Conservation (phyloP, 169 alveolate species). For the Cryptosporidium bovis region DNA sequence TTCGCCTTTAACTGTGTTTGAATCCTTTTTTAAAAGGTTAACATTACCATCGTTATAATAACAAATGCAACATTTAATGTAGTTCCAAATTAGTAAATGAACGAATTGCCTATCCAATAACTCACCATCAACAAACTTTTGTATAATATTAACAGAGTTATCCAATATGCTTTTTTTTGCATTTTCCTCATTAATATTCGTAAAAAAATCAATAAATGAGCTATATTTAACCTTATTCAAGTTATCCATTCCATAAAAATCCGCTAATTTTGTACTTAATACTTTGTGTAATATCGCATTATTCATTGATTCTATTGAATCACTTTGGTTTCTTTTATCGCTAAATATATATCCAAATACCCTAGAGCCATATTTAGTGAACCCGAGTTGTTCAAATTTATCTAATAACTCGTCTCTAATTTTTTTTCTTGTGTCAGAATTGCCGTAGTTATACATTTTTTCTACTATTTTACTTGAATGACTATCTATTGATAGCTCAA, state of each 20-base stretch:
- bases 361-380: constrained; percentile 44
- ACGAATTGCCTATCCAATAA: constrained; percentile 50
- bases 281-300: constrained; percentile 29
- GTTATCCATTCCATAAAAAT: not conserved
- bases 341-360: constrained; percentile 64
- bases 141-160: constrained; percentile 33
- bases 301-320: constrained; percentile 45
- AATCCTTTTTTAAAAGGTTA: not conserved
- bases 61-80: constrained; percentile 45
- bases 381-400: constrained; percentile 64
- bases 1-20: not conserved
- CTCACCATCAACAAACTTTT: constrained; percentile 62
- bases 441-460: constrained; percentile 57
- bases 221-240: not conserved
- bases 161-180: constrained; percentile 52
- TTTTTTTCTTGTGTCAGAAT: constrained; percentile 31
- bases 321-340: constrained; percentile 60
- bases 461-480: constrained; percentile 61
- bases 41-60: constrained; percentile 9
- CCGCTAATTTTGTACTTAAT: constrained; percentile 34
- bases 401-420: constrained; percentile 20
- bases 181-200: not conserved
- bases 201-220: constrained; percentile 14
- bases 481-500: constrained; percentile 51
- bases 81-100: constrained; percentile 65